Evolutionary conservation across 129 eudicot species (phyloP), one percentile per base, ranked within the genome.

Genomic region (Pulicaria dysenterica): DNA sequence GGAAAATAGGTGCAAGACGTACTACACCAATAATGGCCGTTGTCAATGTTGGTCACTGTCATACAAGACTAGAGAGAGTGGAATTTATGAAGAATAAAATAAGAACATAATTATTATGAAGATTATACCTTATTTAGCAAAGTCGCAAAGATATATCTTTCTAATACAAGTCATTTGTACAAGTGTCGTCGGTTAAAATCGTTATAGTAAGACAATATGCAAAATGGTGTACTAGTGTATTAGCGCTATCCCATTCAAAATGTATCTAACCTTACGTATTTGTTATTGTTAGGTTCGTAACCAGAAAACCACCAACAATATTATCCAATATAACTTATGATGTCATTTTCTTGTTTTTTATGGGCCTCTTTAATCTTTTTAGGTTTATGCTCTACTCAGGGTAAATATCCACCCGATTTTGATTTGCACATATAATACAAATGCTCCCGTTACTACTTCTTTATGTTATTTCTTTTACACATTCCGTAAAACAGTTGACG

Each of bases 31-130:
- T 41, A 58, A 77, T 68, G 75, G 42, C 63, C 16, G 7, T 9
- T 69, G 70, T 77, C 59, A 59, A 77, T 69, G 69, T 67, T 76
- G 60, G 80, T 67, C 80, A 67, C 74, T 24, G 67, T 67, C 74
- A 66, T 67, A 56, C 68, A 31, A 45, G 48, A 56, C 42, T 55
- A 36, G 56, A 73, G 67, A 70, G 53, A 40, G 38, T 66, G 50
- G 45, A 74, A 64, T 63, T 50, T 24, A 39, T 42, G 53, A 34
- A 40, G 31, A 24, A 24, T 24, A 31, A 72, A 58, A 48, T 48
- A 41, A 5, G 13, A 37, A 24, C n/a, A n/a, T 48, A 73, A 13
- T 38, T 17, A 17, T 49, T 6, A 53, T 53, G 5, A 19, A 70
- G 55, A 40, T 12, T 2, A 51, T 50, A 53, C 44, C 67, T 13